Base-by-base conservation (phyloP, 805 yeast genomes). In the Suhomyces vadensis region DNA sequence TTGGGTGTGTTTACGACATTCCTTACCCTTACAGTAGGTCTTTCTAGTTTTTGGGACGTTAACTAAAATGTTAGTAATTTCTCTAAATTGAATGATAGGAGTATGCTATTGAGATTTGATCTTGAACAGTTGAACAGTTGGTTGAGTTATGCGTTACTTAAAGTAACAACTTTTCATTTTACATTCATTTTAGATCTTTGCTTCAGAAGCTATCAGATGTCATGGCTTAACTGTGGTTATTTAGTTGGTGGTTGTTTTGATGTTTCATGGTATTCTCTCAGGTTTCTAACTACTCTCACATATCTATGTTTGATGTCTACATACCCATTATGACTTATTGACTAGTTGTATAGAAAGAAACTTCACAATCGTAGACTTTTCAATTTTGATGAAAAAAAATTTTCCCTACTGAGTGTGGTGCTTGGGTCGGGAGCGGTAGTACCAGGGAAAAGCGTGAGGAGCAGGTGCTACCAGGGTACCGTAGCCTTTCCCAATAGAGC, bases 1-100 rank as follows among this genome's bases (percentile, higher is more conserved):
- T 81, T 90, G 97, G 71, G 98, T 92, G 94, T 94, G 99, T 81
- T 90, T 89, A 73, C 95, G 87, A 85, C 99, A 94, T 74, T 82
- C 83, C 83, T 87, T 94, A 82, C 97, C 97, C 82, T 91, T 92
- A 83, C 99, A 94, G 90, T 87, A 94, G 77, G 99, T 94, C 82
- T 87, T 90, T 87, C 98, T 91, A 80, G 97, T 91, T 87, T 94
- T 94, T 82, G 99, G 99, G 82, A 94, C 95, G 95, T 94, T 94
- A 82, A 94, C 99, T 92, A 55, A 44, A 20, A 27, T 42, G 61
- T 61, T 59, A 60, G 61, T 60, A 59, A 3, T 20, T 5, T 29
- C 16, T 29, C 19, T 9, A 29, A 29, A 14, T 16, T 26, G 2
- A n/a, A n/a, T n/a, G n/a, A n/a, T n/a, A n/a, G n/a, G n/a, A n/a